Evolutionary conservation across 768 basidiomycete species (phyloP), one percentile per base, ranked within the genome.

Genomic region (Porphyrellus cyaneotinctus): DNA sequence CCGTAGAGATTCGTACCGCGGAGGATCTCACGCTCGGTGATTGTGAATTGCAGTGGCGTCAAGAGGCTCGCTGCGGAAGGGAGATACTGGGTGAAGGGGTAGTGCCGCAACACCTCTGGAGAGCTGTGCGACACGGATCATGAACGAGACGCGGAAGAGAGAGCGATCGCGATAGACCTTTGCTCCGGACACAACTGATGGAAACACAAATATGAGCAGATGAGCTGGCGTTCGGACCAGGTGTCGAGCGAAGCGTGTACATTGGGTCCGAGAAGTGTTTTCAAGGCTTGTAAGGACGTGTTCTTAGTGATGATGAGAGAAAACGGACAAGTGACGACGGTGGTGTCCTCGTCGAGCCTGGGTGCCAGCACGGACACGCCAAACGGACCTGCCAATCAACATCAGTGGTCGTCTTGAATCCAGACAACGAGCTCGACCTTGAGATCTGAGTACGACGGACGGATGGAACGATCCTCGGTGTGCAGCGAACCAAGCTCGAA

Each of bases 1-100:
- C 87, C 84, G 57, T 83, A 82, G 3, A 98, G 64, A 66, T 95
- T 95, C 3, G 88, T 88, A 0, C 91, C 93, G 47, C 77, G 74
- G 46, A 97, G 78, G 11, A 83, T 65, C 18, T 81, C 75, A 17
- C 84, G 70, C 64, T 98, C 95, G 15, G 62, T 47, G 0, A 64
- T 43, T 0, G 79, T 79, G 64, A 91, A 97, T 57, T 88, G 83
- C 13, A 93, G 73, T 0, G 93, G 80, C 0, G 94, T 95, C 14
- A 76, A 71, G 0, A 95, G 74, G 47, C 77, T 73, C 2, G 74
- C 69, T 0, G 75, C 43, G 0, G 73, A 24, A 0, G 95, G 95
- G 2, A 97, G 75, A 9, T 78, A 80, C 20, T 78, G 70, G 24
- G 92, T 64, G 65, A 97, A 98, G 3, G 79, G 76, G 23, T 67